phyloP scores from a whole-genome alignment of 1,284 basidiomycete genomes.

The Phellopilus nigrolimitatus region DNA sequence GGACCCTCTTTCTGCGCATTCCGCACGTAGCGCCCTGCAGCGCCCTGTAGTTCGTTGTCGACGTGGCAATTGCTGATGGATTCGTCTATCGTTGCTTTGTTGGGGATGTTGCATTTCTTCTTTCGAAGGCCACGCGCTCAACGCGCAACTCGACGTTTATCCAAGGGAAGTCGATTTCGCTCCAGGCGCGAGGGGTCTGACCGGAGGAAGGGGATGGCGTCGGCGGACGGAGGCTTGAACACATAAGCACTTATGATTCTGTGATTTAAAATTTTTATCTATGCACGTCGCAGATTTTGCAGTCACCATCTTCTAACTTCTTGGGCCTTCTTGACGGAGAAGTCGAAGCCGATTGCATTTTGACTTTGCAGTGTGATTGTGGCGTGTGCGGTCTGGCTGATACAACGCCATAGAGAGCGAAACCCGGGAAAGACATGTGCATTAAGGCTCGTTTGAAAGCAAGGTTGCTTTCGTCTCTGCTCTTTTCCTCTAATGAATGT shows the following conservation, averaged over 20 bases:
- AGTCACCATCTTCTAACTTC: neutral
- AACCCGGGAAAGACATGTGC: no score
- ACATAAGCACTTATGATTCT: no score
- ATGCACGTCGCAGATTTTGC: neutral
- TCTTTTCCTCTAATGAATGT: neutral
- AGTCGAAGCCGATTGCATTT: slow-evolving; percentile 15
- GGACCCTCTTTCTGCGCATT: no score
- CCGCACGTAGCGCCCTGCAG: no score
- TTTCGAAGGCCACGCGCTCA: no score
- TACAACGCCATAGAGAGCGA: neutral
- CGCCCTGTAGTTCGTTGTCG: neutral
- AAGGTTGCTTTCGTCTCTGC: neutral
- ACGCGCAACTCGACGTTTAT: no score
- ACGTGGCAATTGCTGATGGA: neutral
- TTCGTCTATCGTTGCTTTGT: neutral
- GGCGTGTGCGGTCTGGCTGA: neutral
- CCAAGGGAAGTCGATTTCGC: neutral
- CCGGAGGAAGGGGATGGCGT: no score
- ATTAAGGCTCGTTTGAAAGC: no score
- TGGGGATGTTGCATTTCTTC: no score
- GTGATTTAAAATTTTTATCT: no score
- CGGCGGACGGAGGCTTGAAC: no score
- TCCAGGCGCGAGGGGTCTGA: no score
- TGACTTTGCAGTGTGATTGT: slow-evolving; percentile 15
- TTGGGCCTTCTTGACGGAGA: slow-evolving; percentile 9